Evolutionary conservation across 1,139 yeast species (phyloP), one percentile per base, ranked within the genome.

Genomic region (Chernovozyma aurita): DNA sequence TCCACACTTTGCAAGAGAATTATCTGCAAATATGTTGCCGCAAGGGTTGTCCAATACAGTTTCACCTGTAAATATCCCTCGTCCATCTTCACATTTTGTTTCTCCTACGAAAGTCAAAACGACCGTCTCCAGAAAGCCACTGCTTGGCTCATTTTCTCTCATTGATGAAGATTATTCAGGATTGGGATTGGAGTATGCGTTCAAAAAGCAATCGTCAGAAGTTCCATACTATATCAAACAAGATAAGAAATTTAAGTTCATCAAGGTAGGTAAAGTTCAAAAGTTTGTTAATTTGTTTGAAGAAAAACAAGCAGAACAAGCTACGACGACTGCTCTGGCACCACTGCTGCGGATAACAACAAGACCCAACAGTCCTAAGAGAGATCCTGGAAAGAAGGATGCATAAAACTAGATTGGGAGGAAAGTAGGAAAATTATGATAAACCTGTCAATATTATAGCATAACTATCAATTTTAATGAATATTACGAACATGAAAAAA

Each of bases 191-290:
- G 59, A 60, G 30, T 63, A 52, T 44, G 69, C 69, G 4, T 63
- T 53, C 44, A 51, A 55, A 31, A 53, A 57, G 34, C 49, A 53
- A 30, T 52, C 63, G 3, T 48, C 59, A 2, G 44, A 55, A 20
- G 64, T 64, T 8, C 75, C 75, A 8, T 51, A 60, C 3, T 69
- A 58, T 43, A 67, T 70, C 36, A 67, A 65, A 46, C 59, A 62
- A 31, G 66, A 69, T 46, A 67, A 65, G 44, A 69, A 69, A 46
- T 70, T 68, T 53, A 67, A 65, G 45, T 69, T 63, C 42, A 70
- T 70, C 40, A 69, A 67, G 46, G 71, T 70, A 13, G 76, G 76
- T 2, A 70, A 70, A 44, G 76, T 70, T 16, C 75, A 70, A 43
- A 69, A 69, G 48, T 69, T 66, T 46, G 76, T 70, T 17, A 57